These are phyloP conservation scores for Colletotrichum sp. DNA, from an alignment of 2,329 filamentous ascomycete genomes.

Conservation along the genomic window DNA sequence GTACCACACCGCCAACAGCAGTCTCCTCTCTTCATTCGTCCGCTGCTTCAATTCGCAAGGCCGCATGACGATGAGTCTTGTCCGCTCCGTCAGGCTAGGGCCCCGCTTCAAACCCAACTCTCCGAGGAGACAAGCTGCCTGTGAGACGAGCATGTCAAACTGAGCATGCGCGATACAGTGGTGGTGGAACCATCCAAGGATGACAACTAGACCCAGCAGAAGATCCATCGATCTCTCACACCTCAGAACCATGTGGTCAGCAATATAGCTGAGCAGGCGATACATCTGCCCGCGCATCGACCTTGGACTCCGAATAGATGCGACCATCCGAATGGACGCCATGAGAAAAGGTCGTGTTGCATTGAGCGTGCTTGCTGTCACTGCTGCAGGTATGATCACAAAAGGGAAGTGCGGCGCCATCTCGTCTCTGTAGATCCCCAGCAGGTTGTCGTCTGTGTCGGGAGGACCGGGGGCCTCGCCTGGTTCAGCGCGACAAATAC, in stretches of 20 bases:
- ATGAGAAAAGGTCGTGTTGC: constrained; percentile 52
- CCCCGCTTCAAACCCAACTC: constrained; percentile 52
- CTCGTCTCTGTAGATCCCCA: constrained; percentile 48
- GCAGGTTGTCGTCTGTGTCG: constrained; percentile 50
- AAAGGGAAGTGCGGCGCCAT: constrained; percentile 52
- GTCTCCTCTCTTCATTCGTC: constrained; percentile 58
- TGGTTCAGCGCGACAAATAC: constrained; percentile 50
- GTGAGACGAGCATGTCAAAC: constrained; percentile 53
- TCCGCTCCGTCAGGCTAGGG: constrained; percentile 46
- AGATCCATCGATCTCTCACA: constrained; percentile 56
- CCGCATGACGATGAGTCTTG: constrained; percentile 45
- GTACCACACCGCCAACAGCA: constrained; percentile 60
- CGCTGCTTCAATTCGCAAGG: constrained; percentile 42
- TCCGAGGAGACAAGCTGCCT: constrained; percentile 51
- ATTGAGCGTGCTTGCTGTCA: constrained; percentile 41
- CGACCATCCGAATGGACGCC: constrained; percentile 53
- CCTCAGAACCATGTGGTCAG: constrained; percentile 54
- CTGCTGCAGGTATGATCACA: constrained; percentile 44
- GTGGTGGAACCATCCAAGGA: constrained; percentile 58
- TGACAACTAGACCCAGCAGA: constrained; percentile 52
- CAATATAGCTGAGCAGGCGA: constrained; percentile 48
- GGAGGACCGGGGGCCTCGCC: constrained; percentile 43
- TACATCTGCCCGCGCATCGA: constrained; percentile 58
- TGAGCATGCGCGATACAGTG: constrained; percentile 60
- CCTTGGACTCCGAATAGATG: constrained; percentile 49